Base-by-base conservation (phyloP, 2,329 filamentous ascomycete species). In the Nemania sp. region DNA sequence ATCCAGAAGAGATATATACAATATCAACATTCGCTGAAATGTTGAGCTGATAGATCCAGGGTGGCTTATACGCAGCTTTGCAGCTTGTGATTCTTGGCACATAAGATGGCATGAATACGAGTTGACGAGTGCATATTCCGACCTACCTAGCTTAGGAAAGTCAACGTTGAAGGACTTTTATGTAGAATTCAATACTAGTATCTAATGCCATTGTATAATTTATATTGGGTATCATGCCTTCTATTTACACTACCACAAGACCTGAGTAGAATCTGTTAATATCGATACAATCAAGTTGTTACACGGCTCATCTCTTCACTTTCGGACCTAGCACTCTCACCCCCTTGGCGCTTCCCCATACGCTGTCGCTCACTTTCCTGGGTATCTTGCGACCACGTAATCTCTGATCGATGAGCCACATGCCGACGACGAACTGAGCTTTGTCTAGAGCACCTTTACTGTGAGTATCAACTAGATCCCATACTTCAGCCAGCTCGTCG, bases 381-480 rank as follows among this genome's bases (percentile, higher is more conserved):
- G 93, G 93, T 22, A 95, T 83, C 82, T 96, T 96, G 67, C 92
- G 83, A 1, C 93, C 93, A 72, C 91, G 89, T n/a, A 96, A 81
- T 67, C 92, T 83, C 83, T 94, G 92, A 77, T 96, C 93, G 41
- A 96, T 87, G 56, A 96, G 80, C 92, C 93, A 96, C 82, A 93
- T 85, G 10, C 93, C 93, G 1, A 95, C 92, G 0, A 96, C 91
- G 77, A 96, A 96, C 80, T 94, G 91, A 63, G 90, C 86, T 74
- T 88, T 87, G 64, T 81, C 83, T 62, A 96, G 80, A 72, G 86
- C 82, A 1, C 90, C 90, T 15, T 80, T 76, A 1, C 80, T 77
- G 6, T 82, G 79, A 1, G 84, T 80, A 75, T 92, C 91, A 11
- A 95, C 92, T 20, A 95, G 82, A 49, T 90, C 89, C 90, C 92